Percentiles rank a stretch among this genome's conserved stretches.
Evolutionary conservation across 2,329 filamentous ascomycete genomes (phyloP).

Genomic region (Boeremia exigua): DNA sequence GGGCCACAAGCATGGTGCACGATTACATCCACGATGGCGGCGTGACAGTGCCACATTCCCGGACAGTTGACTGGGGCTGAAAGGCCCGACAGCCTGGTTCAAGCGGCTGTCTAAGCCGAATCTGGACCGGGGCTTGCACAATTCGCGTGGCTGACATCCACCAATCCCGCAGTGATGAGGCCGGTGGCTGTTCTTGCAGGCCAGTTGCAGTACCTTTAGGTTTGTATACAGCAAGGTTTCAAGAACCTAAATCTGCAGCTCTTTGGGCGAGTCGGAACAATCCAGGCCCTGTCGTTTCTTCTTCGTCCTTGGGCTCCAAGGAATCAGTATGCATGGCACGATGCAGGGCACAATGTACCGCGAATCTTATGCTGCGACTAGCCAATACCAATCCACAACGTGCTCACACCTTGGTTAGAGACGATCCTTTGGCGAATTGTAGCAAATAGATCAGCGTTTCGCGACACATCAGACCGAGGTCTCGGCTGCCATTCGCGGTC

Average conservation of each 20-base stretch:
- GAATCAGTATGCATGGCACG: background rate
- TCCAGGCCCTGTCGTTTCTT: background rate
- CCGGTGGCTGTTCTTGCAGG: constrained; percentile 33
- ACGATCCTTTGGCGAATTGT: background rate
- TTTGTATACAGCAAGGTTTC: constrained; percentile 3
- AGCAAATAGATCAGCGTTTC: constrained; percentile 9
- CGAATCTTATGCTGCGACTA: constrained; percentile 15
- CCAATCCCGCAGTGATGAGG: constrained; percentile 20
- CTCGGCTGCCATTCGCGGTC: constrained; percentile 30
- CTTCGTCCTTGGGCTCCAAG: constrained; percentile 1
- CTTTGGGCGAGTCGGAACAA: background rate
- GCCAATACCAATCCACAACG: constrained; percentile 26
- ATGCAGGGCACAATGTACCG: constrained; percentile 21
- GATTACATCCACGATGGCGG: constrained; percentile 40
- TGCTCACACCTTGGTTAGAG: constrained; percentile 18
- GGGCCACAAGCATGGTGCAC: constrained; percentile 33
- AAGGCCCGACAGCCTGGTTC: constrained; percentile 40
- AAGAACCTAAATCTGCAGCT: background rate
- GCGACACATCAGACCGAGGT: constrained; percentile 23
- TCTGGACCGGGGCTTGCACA: constrained; percentile 35
- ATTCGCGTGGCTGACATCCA: constrained; percentile 42
- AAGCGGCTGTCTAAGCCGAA: constrained; percentile 29
- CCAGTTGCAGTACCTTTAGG: constrained; percentile 15
- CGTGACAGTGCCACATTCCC: constrained; percentile 45
- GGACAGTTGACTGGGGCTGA: constrained; percentile 39